Base-by-base conservation (phyloP, 164 flowering plant genomes). In the Magnolia kwangsiensis region DNA sequence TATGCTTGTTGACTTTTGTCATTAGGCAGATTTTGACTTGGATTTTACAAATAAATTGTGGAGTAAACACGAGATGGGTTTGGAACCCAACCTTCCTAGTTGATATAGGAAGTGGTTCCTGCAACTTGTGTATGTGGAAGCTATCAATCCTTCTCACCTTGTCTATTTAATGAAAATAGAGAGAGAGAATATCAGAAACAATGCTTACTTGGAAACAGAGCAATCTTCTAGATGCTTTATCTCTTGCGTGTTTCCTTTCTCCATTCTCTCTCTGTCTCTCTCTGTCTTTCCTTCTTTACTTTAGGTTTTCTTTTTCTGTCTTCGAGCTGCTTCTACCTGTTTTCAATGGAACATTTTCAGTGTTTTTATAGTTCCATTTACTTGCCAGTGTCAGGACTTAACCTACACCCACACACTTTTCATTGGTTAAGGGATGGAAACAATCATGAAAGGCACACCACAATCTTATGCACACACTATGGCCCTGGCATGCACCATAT, bases 151-250 rank as follows among this genome's bases (percentile, higher is more conserved):
- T 55, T 55, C 61, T 55, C 61, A 55, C 18, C n/a, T 63, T 13
- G 4, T 51, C 7, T 21, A 37, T 45, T 1, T 50, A n/a, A 21
- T 7, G 66, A n/a, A 74, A 59, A 24, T 11, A 64, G 72, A 72
- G 23, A 80, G 3, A 37, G 23, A 61, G 61, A 55, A 14, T 10
- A 55, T 11, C 18, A 3, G 61, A 55, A 55, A 55, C 18, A 23
- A 55, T 11, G 79, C 92, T 81, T 27, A 92, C 96, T 92, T 90
- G 81, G 94, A 80, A 76, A 92, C 92, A 1, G 97, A 85, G 81
- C 97, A 92, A 0, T 92, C 97, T 73, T 90, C 94, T 5, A 90
- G 85, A 0, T 90, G 90, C 84, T 92, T 91, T 2, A 7, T 8
- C 37, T 73, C 67, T 24, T 63, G 51, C 18, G 51, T 66, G 19